Percentiles rank a stretch among this genome's conserved stretches.
phyloP scores from a whole-genome alignment of 768 basidiomycete genomes.

The Mycena albidolilacea region DNA sequence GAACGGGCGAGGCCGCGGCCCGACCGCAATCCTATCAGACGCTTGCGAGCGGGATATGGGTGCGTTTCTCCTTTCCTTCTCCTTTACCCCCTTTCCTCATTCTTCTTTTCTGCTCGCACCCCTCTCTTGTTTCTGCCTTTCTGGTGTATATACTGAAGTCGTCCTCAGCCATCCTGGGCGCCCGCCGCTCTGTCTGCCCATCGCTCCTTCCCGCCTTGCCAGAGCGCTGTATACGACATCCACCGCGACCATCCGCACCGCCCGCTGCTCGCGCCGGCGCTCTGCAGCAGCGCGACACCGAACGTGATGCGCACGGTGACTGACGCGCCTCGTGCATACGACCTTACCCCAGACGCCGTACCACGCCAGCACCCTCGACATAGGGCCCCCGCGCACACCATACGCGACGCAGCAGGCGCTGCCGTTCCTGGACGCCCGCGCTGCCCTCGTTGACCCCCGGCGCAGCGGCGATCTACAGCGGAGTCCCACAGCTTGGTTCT shows the following conservation, averaged over 20 bases:
- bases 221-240: too few species aligned
- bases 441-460: neutral
- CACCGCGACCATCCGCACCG: neutral
- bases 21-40: constrained; percentile 3
- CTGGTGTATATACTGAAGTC: too few species aligned
- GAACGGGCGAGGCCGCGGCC: neutral
- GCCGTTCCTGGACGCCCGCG: neutral
- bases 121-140: neutral
- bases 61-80: constrained; percentile 3
- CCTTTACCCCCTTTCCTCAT: constrained; percentile 8
- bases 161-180: too few species aligned
- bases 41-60: too few species aligned
- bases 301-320: neutral
- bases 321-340: neutral
- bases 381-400: neutral
- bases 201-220: too few species aligned
- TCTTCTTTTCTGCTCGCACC: constrained; percentile 1
- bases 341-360: neutral
- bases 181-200: too few species aligned
- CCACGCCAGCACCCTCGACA: neutral
- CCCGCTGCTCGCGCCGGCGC: neutral
- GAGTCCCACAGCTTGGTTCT: neutral
- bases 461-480: neutral
- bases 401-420: constrained; percentile 5
- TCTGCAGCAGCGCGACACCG: neutral